Evolutionary conservation across 805 yeast genomes (phyloP), one percentile per base, ranked within the genome.

Genomic region (Starmerella kuoi): DNA sequence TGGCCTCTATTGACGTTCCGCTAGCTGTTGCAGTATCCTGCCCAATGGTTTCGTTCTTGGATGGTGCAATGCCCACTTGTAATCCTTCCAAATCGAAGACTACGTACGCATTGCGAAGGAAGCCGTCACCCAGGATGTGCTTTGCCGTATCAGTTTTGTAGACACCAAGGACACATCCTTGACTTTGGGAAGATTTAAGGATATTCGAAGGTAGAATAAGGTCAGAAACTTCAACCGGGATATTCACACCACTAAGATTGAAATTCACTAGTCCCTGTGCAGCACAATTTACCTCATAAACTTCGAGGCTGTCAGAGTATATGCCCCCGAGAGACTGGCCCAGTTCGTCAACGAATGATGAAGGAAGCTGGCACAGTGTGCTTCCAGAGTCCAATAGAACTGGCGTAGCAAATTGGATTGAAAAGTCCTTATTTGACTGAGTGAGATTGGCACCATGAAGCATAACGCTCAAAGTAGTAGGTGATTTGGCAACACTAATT

Each of bases 21-120:
- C 28, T 9, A 25, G 28, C 14, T 9, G n/a, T n/a, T n/a, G n/a
- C n/a, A n/a, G n/a, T 11, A 14, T 25, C 28, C 14, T 25, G 9
- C 28, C 28, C 14, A 9, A 11, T 9, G 14, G 28, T 25, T 25
- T 9, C 28, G 14, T 25, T 14, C 28, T 5, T 40, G 21, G 7
- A n/a, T 47, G 67, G 71, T 15, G 77, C 84, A 40, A 80, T 47
- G 0, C 77, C 72, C 25, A 79, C 62, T 53, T 71, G 66, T 33
- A 55, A 57, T 48, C 68, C 69, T 25, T 76, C 82, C 38, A 78
- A 61, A 55, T 81, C 81, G 57, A 69, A 77, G 17, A 77, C 83
- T 22, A 72, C 67, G 54, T 80, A 81, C 6, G 77, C 77, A 33
- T 69, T 68, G 42, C 79, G 65, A 44, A 80, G 61, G 54, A 80